Percentiles rank a stretch among this genome's conserved stretches.
phyloP scores from a whole-genome alignment of 495 filamentous ascomycete species.

The Collariella sp. region DNA sequence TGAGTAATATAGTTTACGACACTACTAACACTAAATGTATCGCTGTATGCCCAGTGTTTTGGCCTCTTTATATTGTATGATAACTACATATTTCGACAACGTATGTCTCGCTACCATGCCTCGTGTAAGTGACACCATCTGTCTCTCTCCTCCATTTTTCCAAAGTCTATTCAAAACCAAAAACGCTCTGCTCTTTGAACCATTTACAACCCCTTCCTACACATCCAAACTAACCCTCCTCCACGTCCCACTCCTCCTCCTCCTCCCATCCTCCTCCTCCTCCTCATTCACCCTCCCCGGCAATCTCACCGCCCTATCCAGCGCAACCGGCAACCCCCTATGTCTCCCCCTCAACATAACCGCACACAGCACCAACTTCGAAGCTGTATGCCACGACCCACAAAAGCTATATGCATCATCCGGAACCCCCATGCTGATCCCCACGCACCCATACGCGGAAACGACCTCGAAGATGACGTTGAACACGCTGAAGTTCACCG shows the following conservation, averaged over 20 bases:
- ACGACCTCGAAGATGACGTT: constrained; percentile 83
- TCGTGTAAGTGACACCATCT: too few species aligned
- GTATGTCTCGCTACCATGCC: too few species aligned
- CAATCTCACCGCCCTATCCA: constrained; percentile 69
- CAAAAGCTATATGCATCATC: constrained; percentile 61
- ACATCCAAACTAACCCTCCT: constrained; percentile 21
- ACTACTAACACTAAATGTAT: not conserved
- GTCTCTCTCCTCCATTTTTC: too few species aligned
- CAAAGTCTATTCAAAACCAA: too few species aligned
- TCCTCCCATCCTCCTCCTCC: constrained; percentile 35
- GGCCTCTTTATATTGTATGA: too few species aligned
- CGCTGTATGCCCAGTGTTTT: too few species aligned
- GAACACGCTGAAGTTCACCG: constrained; percentile 65
- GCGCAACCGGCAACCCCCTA: constrained; percentile 70
- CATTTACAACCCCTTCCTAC: not conserved
- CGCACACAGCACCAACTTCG: constrained; percentile 67
- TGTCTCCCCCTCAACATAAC: constrained; percentile 75
- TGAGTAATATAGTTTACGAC: not conserved
- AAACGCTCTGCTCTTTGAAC: too few species aligned
- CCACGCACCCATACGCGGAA: constrained; percentile 77
- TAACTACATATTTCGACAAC: too few species aligned
- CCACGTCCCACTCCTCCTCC: constrained; percentile 32
- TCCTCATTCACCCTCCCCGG: constrained; percentile 49
- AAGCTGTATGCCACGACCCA: constrained; percentile 60
- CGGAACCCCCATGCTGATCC: constrained; percentile 66